Evolutionary conservation across 2,329 filamentous ascomycete species (phyloP).

Genomic region (Cordyceps javanica): DNA sequence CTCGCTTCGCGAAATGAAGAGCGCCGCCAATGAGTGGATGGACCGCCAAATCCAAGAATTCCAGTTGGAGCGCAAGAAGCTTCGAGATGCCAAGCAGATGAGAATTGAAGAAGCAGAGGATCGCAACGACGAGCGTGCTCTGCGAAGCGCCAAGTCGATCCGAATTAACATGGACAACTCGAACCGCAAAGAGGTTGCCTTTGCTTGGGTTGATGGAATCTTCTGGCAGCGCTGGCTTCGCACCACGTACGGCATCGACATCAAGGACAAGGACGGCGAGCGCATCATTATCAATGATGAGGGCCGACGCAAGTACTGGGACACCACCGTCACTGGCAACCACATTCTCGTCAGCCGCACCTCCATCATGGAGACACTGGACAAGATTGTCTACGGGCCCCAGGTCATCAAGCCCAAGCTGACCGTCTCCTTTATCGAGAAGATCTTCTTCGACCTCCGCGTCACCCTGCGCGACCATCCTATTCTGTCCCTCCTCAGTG

Average conservation of each 20-base stretch:
- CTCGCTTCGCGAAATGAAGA: constrained; percentile 87
- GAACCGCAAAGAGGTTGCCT: constrained; percentile 81
- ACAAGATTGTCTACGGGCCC: constrained; percentile 61
- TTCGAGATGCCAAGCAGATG: constrained; percentile 89
- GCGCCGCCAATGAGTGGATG: constrained; percentile 94
- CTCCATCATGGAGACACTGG: constrained; percentile 81
- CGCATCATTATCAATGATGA: constrained; percentile 87
- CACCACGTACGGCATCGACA: constrained; percentile 89
- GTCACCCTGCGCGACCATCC: constrained; percentile 54
- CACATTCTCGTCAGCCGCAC: constrained; percentile 84
- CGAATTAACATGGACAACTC: constrained; percentile 85
- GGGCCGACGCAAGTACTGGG: constrained; percentile 92
- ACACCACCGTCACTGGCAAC: constrained; percentile 81
- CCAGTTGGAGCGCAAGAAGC: constrained; percentile 86
- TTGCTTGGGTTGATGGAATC: constrained; percentile 94
- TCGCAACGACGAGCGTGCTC: constrained; percentile 78
- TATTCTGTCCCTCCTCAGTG: constrained; percentile 50
- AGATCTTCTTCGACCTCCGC: constrained; percentile 63
- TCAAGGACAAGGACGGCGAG: constrained; percentile 77
- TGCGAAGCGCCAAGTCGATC: constrained; percentile 83
- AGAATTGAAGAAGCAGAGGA: constrained; percentile 96
- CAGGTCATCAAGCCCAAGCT: constrained; percentile 70
- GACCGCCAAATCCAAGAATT: constrained; percentile 90
- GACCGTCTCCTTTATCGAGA: constrained; percentile 66
- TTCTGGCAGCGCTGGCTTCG: constrained; percentile 98